Evolutionary conservation across 805 yeast species (phyloP), one percentile per base, ranked within the genome.

Genomic region (Lipomyces kockii): DNA sequence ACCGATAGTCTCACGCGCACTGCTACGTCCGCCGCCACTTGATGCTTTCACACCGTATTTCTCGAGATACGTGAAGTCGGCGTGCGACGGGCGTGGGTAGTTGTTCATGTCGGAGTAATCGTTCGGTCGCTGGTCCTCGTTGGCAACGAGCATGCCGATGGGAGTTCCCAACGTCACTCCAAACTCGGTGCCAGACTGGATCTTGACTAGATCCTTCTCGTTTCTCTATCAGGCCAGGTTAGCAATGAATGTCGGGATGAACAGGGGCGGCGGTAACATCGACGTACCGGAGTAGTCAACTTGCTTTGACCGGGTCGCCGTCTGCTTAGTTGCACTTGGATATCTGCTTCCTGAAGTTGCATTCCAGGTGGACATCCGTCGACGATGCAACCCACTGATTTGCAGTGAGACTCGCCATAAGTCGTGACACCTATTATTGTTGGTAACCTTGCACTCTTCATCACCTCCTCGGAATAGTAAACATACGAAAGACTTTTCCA

Each of bases 331-430:
- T 95, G 99, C 20, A 98, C 97, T 82, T 95, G 99, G 73, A 95
- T 86, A 76, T 95, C 98, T 4, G 82, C 87, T 79, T 91, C 98
- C 20, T 89, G 84, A 63, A 95, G 85, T 7, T 87, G 84, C 86
- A 95, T 83, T 39, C 97, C 97, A 35, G 99, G 98, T 37, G 99
- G 99, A 54, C 92, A 95, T 67, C 99, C 99, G 74, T 95, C 99
- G 52, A 95, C 97, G 69, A 95, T 95, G 81, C 98, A 95, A 39
- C 99, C 99, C 54, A 95, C 99, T 9, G 97, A 91, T 75, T 87
- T 90, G 82, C 99, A 95, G 82, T 95, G 99, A 8, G 97, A 92
- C 79, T 95, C 99, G 72, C 99, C 99, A 83, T 92, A 94, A 37
- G 99, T 94, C 71, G 98, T 94, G 72, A 94, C 98, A 68, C 81